Evolutionary conservation across 805 yeast genomes (phyloP), one percentile per base, ranked within the genome.

Genomic region (Zygosaccharomyces bisporus): DNA sequence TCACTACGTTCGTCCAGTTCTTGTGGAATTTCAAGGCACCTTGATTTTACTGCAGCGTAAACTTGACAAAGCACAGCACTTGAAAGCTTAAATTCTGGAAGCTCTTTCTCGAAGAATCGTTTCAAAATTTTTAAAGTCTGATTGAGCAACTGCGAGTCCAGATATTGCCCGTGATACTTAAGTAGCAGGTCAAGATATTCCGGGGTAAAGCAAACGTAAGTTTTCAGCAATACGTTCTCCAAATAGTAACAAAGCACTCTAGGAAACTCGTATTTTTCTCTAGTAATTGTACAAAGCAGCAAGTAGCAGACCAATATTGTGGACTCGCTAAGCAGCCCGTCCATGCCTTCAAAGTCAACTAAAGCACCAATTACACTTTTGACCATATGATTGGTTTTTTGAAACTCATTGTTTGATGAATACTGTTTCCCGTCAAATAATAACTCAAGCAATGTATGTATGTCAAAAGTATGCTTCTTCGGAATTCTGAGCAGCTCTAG

Each of bases 21-120:
- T 54, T 69, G 66, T 0, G 91, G 90, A 2, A 83, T 81, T 56
- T 83, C 89, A 38, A 83, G 65, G 0, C 76, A 74, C 44, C 91
- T 67, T 0, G 87, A 80, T 27, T 72, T 64, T 0, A 83, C 70
- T 0, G 83, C 80, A 18, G 75, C 63, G 46, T 60, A 68, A 33
- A 69, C 49, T 14, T 55, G 55, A 40, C 53, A 35, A 4, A 55
- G 32, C 16, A 29, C 19, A 12, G 36, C 12, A 21, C 16, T 21
- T 12, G 44, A 32, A 20, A 35, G 36, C 4, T 29, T 24, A 7
- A 20, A 21, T 6, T 29, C 39, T 12, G 17, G 33, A 16, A 38
- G 34, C 13, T 32, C 21, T 2, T 17, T 8, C n/a, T 20, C 14
- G 17, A 44, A 44, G 20, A 44, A 44, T 4, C 29, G 23, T n/a